Evolutionary conservation across 2,329 filamentous ascomycete species (phyloP), one percentile per base, ranked within the genome.

Genomic region (Aspergillus puulaauensis): DNA sequence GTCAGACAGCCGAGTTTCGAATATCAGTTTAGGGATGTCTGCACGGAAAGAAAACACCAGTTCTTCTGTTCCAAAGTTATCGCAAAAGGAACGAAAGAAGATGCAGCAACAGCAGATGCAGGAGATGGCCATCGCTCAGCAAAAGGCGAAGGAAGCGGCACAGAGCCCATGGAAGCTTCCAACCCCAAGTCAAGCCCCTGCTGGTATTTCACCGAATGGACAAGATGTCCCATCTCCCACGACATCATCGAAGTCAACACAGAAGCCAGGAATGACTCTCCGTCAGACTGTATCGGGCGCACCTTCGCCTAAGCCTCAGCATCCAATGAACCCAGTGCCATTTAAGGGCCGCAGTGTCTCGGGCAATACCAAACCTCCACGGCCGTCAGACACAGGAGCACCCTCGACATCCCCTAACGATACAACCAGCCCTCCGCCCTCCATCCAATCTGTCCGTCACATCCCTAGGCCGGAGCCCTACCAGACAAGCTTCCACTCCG

Each of bases 1-100:
- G 2, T 81, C 83, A 0, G 70, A 73, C 24, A 75, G 70, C 23
- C 77, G 78, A 41, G 76, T 80, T 2, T 85, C 83, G 1, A 82
- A 80, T 53, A 65, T 86, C 19, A 82, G 82, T 1, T 64, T 83
- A 33, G 82, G 77, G 0, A 75, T 86, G 51, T 79, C 79, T 6
- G 74, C 73, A 23, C 75, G 79, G 52, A 74, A 77, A 21, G 75
- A 78, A 58, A 75, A 64, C 62, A 65, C 73, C 64, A 54, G 73
- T 67, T 66, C 68, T 66, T 68, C 77, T 24, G 72, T 77, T 39
- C 74, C 78, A 0, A 96, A 90, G 70, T 75, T 96, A 64, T 96
- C 93, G 0, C 95, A 98, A 66, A 96, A 95, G 69, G 93, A 97
- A 72, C 87, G 92, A 21, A 98, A 96, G 77, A 90, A 85, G 69